Conservation (phyloP, 2,329 filamentous ascomycete genomes). For the Tolypocladium nubicola region DNA sequence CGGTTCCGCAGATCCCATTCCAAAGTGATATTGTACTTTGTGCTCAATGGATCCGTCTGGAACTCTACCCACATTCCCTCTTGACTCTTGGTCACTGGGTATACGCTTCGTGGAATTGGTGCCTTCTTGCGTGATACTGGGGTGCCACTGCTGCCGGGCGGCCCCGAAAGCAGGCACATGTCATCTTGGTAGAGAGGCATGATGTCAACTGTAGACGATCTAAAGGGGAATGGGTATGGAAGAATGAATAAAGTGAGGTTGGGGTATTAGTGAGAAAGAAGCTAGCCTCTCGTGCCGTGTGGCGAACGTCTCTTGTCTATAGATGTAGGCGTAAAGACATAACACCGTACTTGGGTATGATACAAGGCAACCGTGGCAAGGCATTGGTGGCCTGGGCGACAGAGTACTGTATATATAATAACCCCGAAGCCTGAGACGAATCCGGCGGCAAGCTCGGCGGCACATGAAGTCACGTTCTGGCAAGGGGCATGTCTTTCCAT, state of each 20-base stretch:
- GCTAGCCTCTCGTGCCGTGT: background rate
- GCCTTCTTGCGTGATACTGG: background rate
- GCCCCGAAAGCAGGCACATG: slow-evolving; percentile 1
- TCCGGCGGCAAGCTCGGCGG: background rate
- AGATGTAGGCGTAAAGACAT: background rate
- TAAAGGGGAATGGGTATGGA: background rate
- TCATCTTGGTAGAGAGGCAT: background rate
- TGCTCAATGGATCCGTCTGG: slow-evolving; percentile 1
- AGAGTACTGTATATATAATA: background rate
- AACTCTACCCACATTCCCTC: slow-evolving; percentile 6
- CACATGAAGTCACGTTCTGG: background rate
- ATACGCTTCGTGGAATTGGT: background rate
- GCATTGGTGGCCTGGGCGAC: background rate
- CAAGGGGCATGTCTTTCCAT: background rate
- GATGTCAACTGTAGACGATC: background rate
- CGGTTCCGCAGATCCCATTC: slow-evolving; percentile 2
- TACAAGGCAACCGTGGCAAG: background rate
- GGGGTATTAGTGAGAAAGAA: background rate
- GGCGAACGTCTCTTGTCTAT: background rate
- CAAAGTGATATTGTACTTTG: slow-evolving; percentile 6
- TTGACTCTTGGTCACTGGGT: slow-evolving; percentile 5
- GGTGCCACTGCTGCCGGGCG: background rate
- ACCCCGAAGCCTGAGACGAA: background rate
- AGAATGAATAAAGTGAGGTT: background rate
- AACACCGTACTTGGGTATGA: background rate